Base-by-base conservation (phyloP, 2,329 filamentous ascomycete genomes). In the Seiridium unicorne region DNA sequence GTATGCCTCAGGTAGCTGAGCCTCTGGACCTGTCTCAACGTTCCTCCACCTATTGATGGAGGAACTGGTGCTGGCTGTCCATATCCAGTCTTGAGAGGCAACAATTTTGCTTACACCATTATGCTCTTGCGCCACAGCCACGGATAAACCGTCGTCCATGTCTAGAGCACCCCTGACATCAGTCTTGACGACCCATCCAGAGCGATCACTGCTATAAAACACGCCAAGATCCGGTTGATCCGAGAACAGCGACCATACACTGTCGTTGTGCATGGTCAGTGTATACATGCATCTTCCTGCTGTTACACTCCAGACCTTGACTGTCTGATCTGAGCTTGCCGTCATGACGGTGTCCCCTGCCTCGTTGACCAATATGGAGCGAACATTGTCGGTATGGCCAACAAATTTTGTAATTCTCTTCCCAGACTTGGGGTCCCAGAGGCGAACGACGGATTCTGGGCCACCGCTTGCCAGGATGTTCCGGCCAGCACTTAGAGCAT, bases 221-320 rank as follows among this genome's bases (percentile, higher is more conserved):
- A 97, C 85, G 8, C 89, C 89, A 3, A 99, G 83, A 61, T 90
- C 84, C 0, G 93, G 93, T 68, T 96, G 87, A 58, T 94, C 89
- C 0, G 95, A 97, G 75, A 90, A 96, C 31, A 99, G 81, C 1
- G 92, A 96, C 95, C 95, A 99, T 31, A 99, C 92, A 72, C 93
- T 97, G 71, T 97, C 93, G 71, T 96, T 96, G 77, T 99, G 95
- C 95, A 99, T 99, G 58, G 93, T 97, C 68, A 99, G 84, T 0
- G 95, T 99, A 76, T 97, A 92, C 89, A 98, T 94, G 81, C 95
- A 99, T 67, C 95, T 85, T 59, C 95, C 95, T 31, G 93, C 94
- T 9, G 91, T 95, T 67, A 98, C 89, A 66, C 93, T 97, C 95
- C 95, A 99, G 60, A 98, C 87, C 78, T 99, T 99, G 79, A 99